Conservation (phyloP, 352 stramenopile species). For the Pythium grandisporangium region DNA sequence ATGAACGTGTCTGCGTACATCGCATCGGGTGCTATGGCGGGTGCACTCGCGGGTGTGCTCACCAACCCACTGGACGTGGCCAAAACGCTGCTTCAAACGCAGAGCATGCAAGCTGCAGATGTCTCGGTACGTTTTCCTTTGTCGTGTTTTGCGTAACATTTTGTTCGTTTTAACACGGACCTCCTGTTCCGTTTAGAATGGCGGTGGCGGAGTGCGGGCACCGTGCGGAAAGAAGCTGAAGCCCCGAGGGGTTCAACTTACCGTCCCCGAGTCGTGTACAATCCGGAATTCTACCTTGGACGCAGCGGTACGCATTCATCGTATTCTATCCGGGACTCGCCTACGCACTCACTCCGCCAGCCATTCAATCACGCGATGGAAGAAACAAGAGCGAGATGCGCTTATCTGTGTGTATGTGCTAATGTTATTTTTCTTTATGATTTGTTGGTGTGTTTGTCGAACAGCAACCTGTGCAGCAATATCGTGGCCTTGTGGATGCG, state of each 20-base stretch:
- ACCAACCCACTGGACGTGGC: constrained; percentile 98
- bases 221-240: constrained; percentile 60
- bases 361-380: no score
- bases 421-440: no score
- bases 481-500: constrained; percentile 62
- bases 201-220: no score
- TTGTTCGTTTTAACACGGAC: no score
- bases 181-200: no score
- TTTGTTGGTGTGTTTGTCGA: no score
- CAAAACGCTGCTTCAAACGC: constrained; percentile 97
- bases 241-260: constrained; percentile 47
- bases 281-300: constrained; percentile 39
- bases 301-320: constrained; percentile 10
- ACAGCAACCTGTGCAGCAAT: constrained; percentile 60
- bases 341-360: no score
- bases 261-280: constrained; percentile 46
- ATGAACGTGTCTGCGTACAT: constrained; percentile 90
- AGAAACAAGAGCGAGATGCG: no score
- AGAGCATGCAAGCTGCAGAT: constrained; percentile 69
- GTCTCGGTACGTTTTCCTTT: constrained; percentile 36
- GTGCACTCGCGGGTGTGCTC: constrained; percentile 81
- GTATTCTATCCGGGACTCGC: no score
- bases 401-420: constrained; percentile 1
- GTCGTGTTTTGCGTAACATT: no score
- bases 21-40: constrained; percentile 88